Percentiles rank a stretch among this genome's conserved stretches.
Evolutionary conservation across 495 filamentous ascomycete genomes (phyloP).

Genomic region (Penicillium maclennaniae): DNA sequence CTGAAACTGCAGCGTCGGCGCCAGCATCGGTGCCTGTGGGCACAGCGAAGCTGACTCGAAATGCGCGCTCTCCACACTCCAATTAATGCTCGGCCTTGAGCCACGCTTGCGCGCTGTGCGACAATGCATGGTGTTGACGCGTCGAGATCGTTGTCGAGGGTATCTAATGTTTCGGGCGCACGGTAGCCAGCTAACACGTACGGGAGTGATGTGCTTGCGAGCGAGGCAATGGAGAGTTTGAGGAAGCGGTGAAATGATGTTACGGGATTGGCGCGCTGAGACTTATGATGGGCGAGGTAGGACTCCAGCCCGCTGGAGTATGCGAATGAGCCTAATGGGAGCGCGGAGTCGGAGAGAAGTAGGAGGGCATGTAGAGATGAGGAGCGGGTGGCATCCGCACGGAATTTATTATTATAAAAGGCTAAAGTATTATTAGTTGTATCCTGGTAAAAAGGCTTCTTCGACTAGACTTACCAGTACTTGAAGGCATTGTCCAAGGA

Average conservation of each 20-base stretch:
- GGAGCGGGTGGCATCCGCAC: conserved; percentile 6
- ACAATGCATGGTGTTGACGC: conserved; percentile 84
- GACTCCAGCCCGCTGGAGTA: conserved; percentile 94
- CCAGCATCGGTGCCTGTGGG: conserved; percentile 1
- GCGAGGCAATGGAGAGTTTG: conserved; percentile 67
- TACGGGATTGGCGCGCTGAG: conserved; percentile 34
- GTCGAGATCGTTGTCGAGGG: conserved; percentile 80
- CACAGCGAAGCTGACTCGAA: conserved; percentile 38
- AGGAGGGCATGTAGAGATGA: conserved; percentile 69
- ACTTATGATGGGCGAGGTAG: conserved; percentile 75
- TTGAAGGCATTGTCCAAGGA: conserved; percentile 12
- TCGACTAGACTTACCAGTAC: background rate
- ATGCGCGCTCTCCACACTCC: conserved; percentile 84
- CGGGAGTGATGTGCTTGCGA: conserved; percentile 76
- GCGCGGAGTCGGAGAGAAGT: conserved; percentile 89
- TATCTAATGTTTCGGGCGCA: conserved; percentile 50
- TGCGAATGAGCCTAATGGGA: conserved; percentile 94
- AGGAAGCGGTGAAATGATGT: conserved; percentile 70
- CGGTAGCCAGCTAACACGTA: conserved; percentile 77
- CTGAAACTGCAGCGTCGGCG: conserved; percentile 23
- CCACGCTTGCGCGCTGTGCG: conserved; percentile 74
- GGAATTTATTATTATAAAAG: conserved; percentile 13
- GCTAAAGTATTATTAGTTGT: background rate
- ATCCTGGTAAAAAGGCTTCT: background rate
- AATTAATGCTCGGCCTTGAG: conserved; percentile 81